Conservation (phyloP, 164 flowering plant genomes). For the Chloranthus sessilifolius region DNA sequence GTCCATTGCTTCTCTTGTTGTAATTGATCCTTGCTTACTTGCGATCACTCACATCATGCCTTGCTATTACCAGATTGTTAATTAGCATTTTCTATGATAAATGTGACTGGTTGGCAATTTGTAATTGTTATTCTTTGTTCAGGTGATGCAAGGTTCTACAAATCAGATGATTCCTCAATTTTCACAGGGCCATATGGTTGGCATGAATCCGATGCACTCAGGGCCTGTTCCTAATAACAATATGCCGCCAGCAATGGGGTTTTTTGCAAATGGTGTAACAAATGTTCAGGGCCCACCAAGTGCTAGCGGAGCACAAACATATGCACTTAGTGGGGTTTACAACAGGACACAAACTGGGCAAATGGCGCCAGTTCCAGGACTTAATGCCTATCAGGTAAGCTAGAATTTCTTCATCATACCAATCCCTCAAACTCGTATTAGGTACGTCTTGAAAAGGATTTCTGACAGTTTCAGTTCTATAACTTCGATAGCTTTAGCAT, state of each 20-base stretch:
- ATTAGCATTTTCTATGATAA: too few species aligned
- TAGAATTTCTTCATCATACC: not conserved
- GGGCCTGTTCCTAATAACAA: slow-evolving; percentile 41
- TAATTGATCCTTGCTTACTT: too few species aligned
- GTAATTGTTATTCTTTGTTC: slow-evolving; percentile 8
- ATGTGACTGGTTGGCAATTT: too few species aligned
- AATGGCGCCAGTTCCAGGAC: slow-evolving; percentile 69
- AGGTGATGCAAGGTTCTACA: slow-evolving; percentile 74
- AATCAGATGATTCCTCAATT: slow-evolving; percentile 68
- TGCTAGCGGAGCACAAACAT: slow-evolving; percentile 63
- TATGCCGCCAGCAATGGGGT: slow-evolving; percentile 42
- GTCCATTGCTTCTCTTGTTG: too few species aligned
- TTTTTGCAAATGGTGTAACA: slow-evolving; percentile 50
- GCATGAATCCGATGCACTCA: slow-evolving; percentile 75
- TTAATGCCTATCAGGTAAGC: slow-evolving; percentile 75
- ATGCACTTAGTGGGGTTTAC: slow-evolving; percentile 54
- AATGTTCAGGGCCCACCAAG: slow-evolving; percentile 61
- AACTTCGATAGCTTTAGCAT: not conserved
- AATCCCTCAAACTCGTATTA: not conserved
- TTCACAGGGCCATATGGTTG: slow-evolving; percentile 75
- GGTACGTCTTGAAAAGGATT: not conserved
- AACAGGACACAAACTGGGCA: slow-evolving; percentile 68
- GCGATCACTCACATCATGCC: too few species aligned
- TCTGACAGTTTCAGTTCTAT: not conserved
- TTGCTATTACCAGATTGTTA: too few species aligned